A percentile compares a stretch with the other conserved stretches of the same genome.
Conservation (phyloP, 2,329 filamentous ascomycete genomes). For the Ophiostoma ulmi region DNA sequence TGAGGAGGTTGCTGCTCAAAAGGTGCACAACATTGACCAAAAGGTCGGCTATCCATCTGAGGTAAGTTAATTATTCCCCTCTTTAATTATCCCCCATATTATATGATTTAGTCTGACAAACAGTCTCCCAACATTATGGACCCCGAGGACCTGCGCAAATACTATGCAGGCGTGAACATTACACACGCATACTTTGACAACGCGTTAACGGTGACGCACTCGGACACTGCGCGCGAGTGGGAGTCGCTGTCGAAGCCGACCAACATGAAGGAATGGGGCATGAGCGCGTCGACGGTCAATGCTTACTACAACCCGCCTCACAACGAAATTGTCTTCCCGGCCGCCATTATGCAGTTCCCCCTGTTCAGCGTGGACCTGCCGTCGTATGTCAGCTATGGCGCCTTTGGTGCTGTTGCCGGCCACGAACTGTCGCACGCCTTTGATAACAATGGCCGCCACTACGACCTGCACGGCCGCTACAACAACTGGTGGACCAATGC, state of each 20-base stretch:
- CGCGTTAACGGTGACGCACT: slow-evolving; percentile 45
- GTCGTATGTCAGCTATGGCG: slow-evolving; percentile 62
- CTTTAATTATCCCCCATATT: no score
- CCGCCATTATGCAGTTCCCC: slow-evolving; percentile 65
- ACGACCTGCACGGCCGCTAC: slow-evolving; percentile 59
- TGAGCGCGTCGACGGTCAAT: slow-evolving; percentile 58
- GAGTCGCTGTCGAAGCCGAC: slow-evolving; percentile 54
- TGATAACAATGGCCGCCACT: slow-evolving; percentile 60
- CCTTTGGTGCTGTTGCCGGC: slow-evolving; percentile 61
- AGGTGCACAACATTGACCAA: slow-evolving; percentile 61
- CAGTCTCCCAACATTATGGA: slow-evolving; percentile 53
- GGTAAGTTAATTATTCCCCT: background rate
- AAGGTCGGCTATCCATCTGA: slow-evolving; percentile 63
- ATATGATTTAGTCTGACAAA: background rate
- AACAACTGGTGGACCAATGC: slow-evolving; percentile 62
- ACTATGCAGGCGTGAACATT: slow-evolving; percentile 52
- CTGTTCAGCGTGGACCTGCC: slow-evolving; percentile 60
- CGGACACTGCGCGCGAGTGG: slow-evolving; percentile 49
- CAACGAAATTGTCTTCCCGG: slow-evolving; percentile 66
- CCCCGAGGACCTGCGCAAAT: slow-evolving; percentile 49
- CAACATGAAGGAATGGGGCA: slow-evolving; percentile 55
- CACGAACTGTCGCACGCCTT: slow-evolving; percentile 69
- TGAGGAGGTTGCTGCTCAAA: slow-evolving; percentile 55
- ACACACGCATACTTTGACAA: slow-evolving; percentile 54
- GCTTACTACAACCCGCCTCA: slow-evolving; percentile 60